Evolutionary conservation across 129 eudicot genomes (phyloP), one percentile per base, ranked within the genome.

Genomic region (Arctium lappa): DNA sequence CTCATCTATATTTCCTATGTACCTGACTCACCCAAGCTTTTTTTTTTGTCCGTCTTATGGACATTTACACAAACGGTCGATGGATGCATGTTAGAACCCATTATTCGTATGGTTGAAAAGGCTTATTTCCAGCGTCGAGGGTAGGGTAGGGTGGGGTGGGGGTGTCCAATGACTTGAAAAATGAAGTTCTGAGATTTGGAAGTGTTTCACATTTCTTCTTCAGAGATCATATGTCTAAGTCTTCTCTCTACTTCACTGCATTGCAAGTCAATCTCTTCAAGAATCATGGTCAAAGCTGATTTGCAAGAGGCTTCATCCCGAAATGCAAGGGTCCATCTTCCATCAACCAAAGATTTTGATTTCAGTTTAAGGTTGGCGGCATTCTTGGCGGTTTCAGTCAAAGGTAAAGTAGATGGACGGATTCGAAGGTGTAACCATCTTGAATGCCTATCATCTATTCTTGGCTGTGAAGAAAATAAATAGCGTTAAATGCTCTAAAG

Each of bases 321-420:
- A 66, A 95, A 95, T 42, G 99, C 99, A 78, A 95, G 88, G 34
- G 97, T 95, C 99, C 99, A 95, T 69, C 97, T 88, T 81, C 99
- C 99, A 86, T 95, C 99, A 76, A 93, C 97, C 90, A 95, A 81
- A 60, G 92, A 83, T 82, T 89, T 91, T 42, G 93, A 78, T 76
- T 89, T 95, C 0, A 82, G 83, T 83, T 87, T 95, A 4, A 87
- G 90, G 40, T 81, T 85, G 48, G 89, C 78, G 1, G 82, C 69
- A 68, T 80, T 44, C 60, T 84, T 89, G 18, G 83, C 82, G 2
- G 88, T 69, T 34, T 91, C 97, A 0, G 48, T 42, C 5, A 87
- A 65, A 27, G 97, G 97, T 65, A 91, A 84, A 44, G 88, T 83
- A 31, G 97, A 86, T 15, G 97, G 97, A 10, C 99, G 99, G n/a